Evolutionary conservation across 768 basidiomycete genomes (phyloP).

Genomic region (Candolleomyces efflorescens): DNA sequence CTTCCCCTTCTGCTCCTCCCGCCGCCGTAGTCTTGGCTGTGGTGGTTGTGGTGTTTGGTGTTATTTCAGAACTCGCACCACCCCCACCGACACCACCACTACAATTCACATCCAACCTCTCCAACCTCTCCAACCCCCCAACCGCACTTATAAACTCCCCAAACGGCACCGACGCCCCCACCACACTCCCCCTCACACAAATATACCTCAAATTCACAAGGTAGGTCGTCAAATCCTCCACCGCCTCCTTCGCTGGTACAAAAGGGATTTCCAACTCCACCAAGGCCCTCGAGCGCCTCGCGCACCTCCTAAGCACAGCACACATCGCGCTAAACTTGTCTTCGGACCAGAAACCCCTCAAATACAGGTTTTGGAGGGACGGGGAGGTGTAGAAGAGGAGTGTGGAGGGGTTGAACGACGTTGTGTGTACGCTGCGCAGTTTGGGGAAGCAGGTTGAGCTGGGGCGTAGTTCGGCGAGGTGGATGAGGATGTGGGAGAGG

Average conservation of each 20-base stretch:
- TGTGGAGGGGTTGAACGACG: not conserved
- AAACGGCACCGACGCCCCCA: not conserved
- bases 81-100: not conserved
- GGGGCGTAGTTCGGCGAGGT: not conserved
- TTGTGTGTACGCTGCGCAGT: not conserved
- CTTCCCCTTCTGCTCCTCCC: too few relatives aligned
- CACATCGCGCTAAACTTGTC: not conserved
- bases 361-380: not conserved
- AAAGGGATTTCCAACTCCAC: not conserved
- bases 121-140: not conserved
- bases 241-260: too few relatives aligned
- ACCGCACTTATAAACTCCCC: not conserved
- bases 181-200: too few relatives aligned
- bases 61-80: too few relatives aligned
- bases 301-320: not conserved
- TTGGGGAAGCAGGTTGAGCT: not conserved
- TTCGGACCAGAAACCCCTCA: not conserved
- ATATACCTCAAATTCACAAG: too few relatives aligned
- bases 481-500: not conserved
- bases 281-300: not conserved
- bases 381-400: not conserved
- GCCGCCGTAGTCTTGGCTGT: too few relatives aligned
- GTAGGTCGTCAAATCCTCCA: too few relatives aligned
- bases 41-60: too few relatives aligned
- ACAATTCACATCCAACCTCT: not conserved